A percentile compares a stretch with the other conserved stretches of the same genome.
Conservation (phyloP, 148 eudicot species). For the Cornus controversa region DNA sequence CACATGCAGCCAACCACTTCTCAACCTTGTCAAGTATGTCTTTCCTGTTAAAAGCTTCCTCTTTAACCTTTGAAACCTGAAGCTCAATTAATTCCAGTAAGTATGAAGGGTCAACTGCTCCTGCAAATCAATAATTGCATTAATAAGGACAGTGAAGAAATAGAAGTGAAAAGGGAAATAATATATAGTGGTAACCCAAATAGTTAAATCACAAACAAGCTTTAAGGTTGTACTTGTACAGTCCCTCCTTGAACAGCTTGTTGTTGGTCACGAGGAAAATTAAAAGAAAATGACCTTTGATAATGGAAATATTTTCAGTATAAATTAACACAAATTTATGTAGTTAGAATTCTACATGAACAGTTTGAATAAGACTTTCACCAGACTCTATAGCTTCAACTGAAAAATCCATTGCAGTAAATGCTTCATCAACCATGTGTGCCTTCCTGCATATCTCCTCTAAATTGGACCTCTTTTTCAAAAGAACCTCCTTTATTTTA, state of each 20-base stretch:
- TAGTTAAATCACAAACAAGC: background rate
- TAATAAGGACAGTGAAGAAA: background rate
- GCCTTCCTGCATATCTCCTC: constrained; percentile 73
- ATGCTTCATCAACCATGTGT: constrained; percentile 54
- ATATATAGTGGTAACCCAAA: background rate
- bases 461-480: constrained; percentile 60
- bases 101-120: constrained; percentile 49
- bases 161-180: background rate
- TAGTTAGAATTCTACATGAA: background rate
- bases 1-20: constrained; percentile 85
- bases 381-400: constrained; percentile 77
- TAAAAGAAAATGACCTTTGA: background rate
- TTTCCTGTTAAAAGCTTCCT: constrained; percentile 81
- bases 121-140: constrained; percentile 26
- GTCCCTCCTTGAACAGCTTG: background rate
- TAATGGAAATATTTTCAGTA: background rate
- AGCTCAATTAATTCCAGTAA: constrained; percentile 65
- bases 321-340: background rate
- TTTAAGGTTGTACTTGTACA: background rate
- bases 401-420: constrained; percentile 36
- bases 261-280: background rate
- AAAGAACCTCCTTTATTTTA: constrained; percentile 75
- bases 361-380: constrained; percentile 16
- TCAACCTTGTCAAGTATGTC: constrained; percentile 79
- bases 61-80: constrained; percentile 69